Evolutionary conservation across 1,284 basidiomycete genomes (phyloP), one percentile per base, ranked within the genome.

Genomic region (Chalciporus sp.): DNA sequence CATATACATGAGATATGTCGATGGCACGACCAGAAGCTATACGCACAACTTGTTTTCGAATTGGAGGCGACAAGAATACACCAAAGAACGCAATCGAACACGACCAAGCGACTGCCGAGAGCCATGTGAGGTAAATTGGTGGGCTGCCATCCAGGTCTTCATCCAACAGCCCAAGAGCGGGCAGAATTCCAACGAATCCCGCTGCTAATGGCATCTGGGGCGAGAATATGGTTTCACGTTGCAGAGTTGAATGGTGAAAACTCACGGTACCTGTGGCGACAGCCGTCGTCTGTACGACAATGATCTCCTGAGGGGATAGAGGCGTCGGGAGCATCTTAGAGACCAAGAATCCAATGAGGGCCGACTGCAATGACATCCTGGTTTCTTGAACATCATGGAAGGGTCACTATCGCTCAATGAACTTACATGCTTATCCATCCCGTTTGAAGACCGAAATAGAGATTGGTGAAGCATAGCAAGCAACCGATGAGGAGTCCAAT

Each of bases 301-400:
- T 90, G 60, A 96, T 93, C 69, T 97, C 94, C 71, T 94, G 91
- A 0, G 93, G 84, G 10, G 87, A 88, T 29, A 98, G 81, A 0
- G 91, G 87, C 4, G 74, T 78, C 1, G 85, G 85, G 16, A 91
- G 77, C 56, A 91, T 74, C 50, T 88, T 77, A 57, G 95, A 95
- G 51, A 97, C 72, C 2, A 95, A 84, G 70, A 90, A 98, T 7
- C 95, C 95, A 31, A 98, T 88, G 27, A 98, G 78, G 17, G 93
- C 90, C 1, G 92, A 93, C 67, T 98, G 95, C 7, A 97, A 82
- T 3, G 94, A 95, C 95, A 97, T 98, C 94, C 92, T 94, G 42
- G 58, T 33, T 46, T 52, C n/a, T 41, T 58, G 42, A 59, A 42
- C 10, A 14, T 23, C 14, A 3, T 31, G 35, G 26, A 28, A 19